Evolutionary conservation across 2,329 filamentous ascomycete species (phyloP).

Genomic region (Scedosporium apiospermum): DNA sequence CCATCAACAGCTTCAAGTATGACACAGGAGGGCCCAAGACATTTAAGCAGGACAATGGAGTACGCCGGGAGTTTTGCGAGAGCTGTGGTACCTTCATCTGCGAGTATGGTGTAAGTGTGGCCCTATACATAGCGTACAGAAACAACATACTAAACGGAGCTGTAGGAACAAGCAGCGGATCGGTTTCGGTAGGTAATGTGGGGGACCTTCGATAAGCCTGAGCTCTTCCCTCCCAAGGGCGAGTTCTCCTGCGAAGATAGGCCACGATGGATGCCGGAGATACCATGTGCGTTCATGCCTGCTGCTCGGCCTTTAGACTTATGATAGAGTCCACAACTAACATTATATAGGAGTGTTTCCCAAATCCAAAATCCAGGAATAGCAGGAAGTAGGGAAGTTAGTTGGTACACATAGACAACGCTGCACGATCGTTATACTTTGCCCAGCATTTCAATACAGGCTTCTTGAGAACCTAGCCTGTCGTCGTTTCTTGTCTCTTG

Average conservation of each 20-base stretch:
- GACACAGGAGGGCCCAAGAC: conserved; percentile 15
- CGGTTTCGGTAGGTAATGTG: conserved; percentile 32
- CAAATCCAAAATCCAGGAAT: conserved; percentile 34
- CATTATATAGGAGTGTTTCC: conserved; percentile 28
- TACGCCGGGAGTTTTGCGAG: conserved; percentile 21
- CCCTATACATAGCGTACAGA: background rate
- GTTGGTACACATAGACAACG: background rate
- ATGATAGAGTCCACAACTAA: background rate
- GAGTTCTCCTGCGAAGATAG: conserved; percentile 43
- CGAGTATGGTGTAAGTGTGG: conserved; percentile 20
- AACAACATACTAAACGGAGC: background rate
- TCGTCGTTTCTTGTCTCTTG: no score
- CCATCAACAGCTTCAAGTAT: conserved; percentile 18
- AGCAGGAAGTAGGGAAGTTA: background rate
- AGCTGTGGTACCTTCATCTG: conserved; percentile 21
- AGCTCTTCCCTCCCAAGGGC: conserved; percentile 39
- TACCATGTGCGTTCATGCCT: conserved; percentile 24
- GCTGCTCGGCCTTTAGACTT: background rate
- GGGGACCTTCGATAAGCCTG: conserved; percentile 39
- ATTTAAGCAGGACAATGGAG: conserved; percentile 21
- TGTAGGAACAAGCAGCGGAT: conserved; percentile 31
- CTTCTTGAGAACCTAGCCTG: no score
- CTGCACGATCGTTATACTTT: no score
- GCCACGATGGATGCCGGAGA: conserved; percentile 39
- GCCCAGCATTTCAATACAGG: no score